phyloP scores from a whole-genome alignment of 78 protist genomes.

The Speleostelium caveatum region DNA sequence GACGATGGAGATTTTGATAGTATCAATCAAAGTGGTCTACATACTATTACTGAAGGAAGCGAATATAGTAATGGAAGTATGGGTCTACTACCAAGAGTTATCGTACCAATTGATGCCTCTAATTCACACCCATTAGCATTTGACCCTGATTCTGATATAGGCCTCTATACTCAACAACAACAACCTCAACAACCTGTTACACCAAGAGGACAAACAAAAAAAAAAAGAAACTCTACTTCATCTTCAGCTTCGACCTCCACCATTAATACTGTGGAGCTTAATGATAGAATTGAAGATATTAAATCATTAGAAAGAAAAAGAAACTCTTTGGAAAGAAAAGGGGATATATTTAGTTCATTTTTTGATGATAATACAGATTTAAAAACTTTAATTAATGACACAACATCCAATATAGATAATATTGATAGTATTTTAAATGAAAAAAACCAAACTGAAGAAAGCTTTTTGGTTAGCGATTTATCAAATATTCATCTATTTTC shows the following conservation, averaged over 20 bases:
- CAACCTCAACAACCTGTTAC: background rate
- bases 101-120: constrained; percentile 58
- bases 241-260: background rate
- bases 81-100: background rate
- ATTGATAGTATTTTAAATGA: too few relatives aligned
- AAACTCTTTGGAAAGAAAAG: background rate
- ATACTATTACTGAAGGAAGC: background rate
- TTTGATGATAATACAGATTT: too few relatives aligned
- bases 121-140: constrained; percentile 69
- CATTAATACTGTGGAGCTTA: background rate
- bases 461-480: too few relatives aligned
- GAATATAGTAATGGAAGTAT: background rate
- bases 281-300: background rate
- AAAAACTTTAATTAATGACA: too few relatives aligned
- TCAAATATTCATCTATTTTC: too few relatives aligned
- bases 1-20: constrained; percentile 5
- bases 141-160: background rate
- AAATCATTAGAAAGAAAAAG: background rate
- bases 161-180: background rate
- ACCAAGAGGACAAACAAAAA: background rate
- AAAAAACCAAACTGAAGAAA: too few relatives aligned
- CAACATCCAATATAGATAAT: too few relatives aligned
- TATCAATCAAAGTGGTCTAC: background rate
- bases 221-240: background rate
- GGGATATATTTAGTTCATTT: constrained; percentile 29